Percentiles rank a stretch among this genome's conserved stretches.
These are phyloP conservation scores for Parmales sp. DNA, from an alignment of 108 stramenopile species.

Conservation along the genomic window DNA sequence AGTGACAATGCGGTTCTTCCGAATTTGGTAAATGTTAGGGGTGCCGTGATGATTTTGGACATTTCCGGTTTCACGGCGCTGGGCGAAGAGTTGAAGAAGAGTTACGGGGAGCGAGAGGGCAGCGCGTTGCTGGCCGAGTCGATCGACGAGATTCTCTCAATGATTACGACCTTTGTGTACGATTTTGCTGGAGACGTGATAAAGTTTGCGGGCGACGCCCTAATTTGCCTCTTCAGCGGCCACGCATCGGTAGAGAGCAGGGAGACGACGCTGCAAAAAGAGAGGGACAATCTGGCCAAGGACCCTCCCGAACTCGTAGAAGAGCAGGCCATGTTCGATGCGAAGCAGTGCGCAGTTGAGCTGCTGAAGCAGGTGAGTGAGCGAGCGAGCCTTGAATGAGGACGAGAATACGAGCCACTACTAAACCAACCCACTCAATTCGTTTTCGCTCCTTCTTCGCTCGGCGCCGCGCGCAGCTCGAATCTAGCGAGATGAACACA, in stretches of 20 bases:
- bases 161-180: slow-evolving; percentile 38
- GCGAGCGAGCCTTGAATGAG: neutral
- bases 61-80: slow-evolving; percentile 40
- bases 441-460: too few species aligned
- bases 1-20: neutral
- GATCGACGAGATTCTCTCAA: slow-evolving; percentile 37
- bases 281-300: too few species aligned
- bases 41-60: slow-evolving; percentile 36
- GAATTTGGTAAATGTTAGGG: slow-evolving; percentile 16
- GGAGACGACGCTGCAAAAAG: neutral
- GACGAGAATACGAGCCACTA: too few species aligned
- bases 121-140: slow-evolving; percentile 37
- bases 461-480: too few species aligned
- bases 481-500: too few species aligned
- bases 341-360: neutral
- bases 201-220: slow-evolving; percentile 57
- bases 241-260: neutral
- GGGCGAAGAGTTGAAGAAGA: slow-evolving; percentile 34
- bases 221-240: slow-evolving; percentile 41
- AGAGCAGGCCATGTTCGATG: neutral
- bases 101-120: slow-evolving; percentile 34
- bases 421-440: too few species aligned
- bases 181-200: slow-evolving; percentile 50
- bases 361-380: neutral
- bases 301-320: too few species aligned